Percentiles rank a stretch among this genome's conserved stretches.
These are phyloP conservation scores for Colletotrichum magnum DNA, from an alignment of 2,329 filamentous ascomycete genomes.

Conservation along the genomic window DNA sequence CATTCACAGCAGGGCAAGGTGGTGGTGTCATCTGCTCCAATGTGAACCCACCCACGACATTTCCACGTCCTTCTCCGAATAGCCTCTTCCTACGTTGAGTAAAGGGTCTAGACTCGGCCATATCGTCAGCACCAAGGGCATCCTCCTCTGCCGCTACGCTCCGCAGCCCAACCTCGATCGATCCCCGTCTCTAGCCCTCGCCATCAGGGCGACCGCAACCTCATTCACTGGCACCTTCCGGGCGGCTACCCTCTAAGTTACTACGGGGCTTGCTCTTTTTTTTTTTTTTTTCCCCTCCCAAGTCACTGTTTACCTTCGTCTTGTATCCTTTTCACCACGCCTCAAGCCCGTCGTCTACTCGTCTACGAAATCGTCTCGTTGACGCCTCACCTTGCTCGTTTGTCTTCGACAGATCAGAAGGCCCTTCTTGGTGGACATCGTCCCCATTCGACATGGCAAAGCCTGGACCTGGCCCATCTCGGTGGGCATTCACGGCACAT, in stretches of 20 bases:
- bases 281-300: not conserved
- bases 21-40: too few species aligned
- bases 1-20: slow-evolving; percentile 3
- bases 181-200: not conserved
- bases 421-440: not conserved
- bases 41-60: slow-evolving; percentile 8
- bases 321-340: not conserved
- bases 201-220: not conserved
- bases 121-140: too few species aligned
- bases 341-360: not conserved
- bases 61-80: slow-evolving; percentile 17
- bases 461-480: slow-evolving; percentile 5
- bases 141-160: too few species aligned
- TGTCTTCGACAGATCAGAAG: not conserved
- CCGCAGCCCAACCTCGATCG: too few species aligned
- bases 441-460: slow-evolving; percentile 4
- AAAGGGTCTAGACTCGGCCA: too few species aligned
- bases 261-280: not conserved
- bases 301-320: too few species aligned
- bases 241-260: not conserved
- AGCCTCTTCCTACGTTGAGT: slow-evolving; percentile 1
- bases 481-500: slow-evolving; percentile 29
- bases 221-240: not conserved
- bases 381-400: not conserved
- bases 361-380: not conserved